These are phyloP conservation scores for Lichina pygmaea DNA, from an alignment of 495 filamentous ascomycete species.

Conservation along the genomic window DNA sequence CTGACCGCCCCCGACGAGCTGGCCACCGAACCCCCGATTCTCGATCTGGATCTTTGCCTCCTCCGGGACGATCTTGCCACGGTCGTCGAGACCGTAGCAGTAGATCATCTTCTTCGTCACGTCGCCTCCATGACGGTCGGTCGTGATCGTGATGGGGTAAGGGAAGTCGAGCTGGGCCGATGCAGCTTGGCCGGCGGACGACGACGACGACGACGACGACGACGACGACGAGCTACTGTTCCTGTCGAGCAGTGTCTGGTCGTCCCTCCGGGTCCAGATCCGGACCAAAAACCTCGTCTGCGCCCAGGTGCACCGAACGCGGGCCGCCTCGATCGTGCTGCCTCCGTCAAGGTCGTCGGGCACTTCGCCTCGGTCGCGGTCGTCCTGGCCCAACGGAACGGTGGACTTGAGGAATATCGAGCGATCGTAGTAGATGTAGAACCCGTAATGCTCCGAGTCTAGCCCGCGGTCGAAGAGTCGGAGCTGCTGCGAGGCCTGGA, in stretches of 20 bases:
- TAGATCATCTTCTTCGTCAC: slow-evolving; percentile 37
- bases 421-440: slow-evolving; percentile 79
- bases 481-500: slow-evolving; percentile 48
- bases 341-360: slow-evolving; percentile 40
- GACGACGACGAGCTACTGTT: slow-evolving; percentile 1
- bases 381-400: slow-evolving; percentile 13
- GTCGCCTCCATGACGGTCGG: slow-evolving; percentile 57
- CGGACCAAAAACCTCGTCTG: slow-evolving; percentile 69
- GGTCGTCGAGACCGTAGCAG: slow-evolving; percentile 33
- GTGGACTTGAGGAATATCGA: slow-evolving; percentile 48
- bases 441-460: slow-evolving; percentile 68
- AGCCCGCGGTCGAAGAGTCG: slow-evolving; percentile 63
- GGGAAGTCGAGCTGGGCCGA: slow-evolving; percentile 45
- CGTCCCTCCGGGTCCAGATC: slow-evolving; percentile 52
- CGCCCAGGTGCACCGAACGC: slow-evolving; percentile 48
- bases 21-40: slow-evolving; percentile 29
- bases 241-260: slow-evolving; percentile 16
- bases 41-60: slow-evolving; percentile 29
- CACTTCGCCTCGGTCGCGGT: slow-evolving; percentile 9
- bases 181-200: slow-evolving; percentile 24
- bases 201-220: slow-evolving; percentile 10
- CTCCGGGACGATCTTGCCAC: slow-evolving; percentile 21
- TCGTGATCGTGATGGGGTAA: slow-evolving; percentile 55
- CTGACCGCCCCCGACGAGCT: slow-evolving; percentile 27
- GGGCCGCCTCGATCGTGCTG: slow-evolving; percentile 26